phyloP scores from a whole-genome alignment of 2,329 filamentous ascomycete genomes.

The Pleoardoris graminearum region DNA sequence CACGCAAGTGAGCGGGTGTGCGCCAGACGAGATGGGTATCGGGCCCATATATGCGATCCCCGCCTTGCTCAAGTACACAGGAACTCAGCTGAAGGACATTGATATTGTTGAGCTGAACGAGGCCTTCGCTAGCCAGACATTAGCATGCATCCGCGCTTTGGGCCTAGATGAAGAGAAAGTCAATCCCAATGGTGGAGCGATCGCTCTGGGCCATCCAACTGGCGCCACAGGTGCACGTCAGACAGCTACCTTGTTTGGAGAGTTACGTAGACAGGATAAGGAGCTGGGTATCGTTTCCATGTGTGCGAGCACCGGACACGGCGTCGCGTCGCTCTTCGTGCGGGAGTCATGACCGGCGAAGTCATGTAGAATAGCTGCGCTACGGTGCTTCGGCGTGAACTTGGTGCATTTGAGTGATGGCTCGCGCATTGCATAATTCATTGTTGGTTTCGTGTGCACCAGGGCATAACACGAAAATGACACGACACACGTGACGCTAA shows the following conservation, averaged over 20 bases:
- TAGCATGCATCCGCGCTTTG: constrained; percentile 75
- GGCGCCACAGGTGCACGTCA: constrained; percentile 75
- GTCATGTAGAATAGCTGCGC: background rate
- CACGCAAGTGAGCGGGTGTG: constrained; percentile 85
- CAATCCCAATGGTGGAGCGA: constrained; percentile 80
- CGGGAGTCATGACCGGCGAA: constrained; percentile 26
- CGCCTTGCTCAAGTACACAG: constrained; percentile 80
- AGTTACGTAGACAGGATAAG: constrained; percentile 68
- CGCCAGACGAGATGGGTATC: constrained; percentile 96
- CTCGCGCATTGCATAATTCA: background rate
- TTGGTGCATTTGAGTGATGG: background rate
- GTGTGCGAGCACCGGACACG: constrained; percentile 58
- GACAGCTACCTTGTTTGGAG: constrained; percentile 78
- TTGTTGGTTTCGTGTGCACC: background rate
- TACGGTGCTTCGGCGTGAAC: too few relatives aligned
- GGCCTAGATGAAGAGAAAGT: constrained; percentile 73
- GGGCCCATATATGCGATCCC: constrained; percentile 71
- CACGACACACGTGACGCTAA: constrained; percentile 4
- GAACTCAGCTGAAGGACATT: constrained; percentile 76
- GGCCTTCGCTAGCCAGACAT: constrained; percentile 94
- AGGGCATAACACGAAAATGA: background rate
- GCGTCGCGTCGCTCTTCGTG: constrained; percentile 38
- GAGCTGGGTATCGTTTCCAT: constrained; percentile 87
- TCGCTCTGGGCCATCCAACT: constrained; percentile 79
- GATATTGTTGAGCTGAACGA: constrained; percentile 95